Conservation (phyloP, 768 basidiomycete species). For the Tricholomella constricta region DNA sequence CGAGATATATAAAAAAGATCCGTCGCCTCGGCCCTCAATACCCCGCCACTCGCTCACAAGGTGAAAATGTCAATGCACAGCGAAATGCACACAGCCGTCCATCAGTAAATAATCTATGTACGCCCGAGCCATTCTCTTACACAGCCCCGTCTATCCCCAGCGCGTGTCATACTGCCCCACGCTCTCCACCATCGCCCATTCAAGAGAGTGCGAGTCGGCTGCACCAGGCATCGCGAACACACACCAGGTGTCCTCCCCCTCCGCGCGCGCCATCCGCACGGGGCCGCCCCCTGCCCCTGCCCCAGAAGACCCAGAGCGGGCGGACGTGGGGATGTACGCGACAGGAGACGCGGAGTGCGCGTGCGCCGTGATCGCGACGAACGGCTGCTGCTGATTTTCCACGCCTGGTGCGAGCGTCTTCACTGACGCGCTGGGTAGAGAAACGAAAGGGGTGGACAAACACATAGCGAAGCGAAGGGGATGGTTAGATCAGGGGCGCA, state of each 20-base stretch:
- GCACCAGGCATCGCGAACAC: slow-evolving; percentile 36
- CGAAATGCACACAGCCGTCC: no score
- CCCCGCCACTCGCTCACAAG: no score
- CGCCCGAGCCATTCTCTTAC: no score
- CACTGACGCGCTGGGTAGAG: slow-evolving; percentile 9
- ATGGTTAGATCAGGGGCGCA: background rate
- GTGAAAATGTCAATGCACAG: no score
- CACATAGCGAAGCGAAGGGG: background rate
- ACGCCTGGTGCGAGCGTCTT: slow-evolving; percentile 2
- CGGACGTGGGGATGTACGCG: slow-evolving; percentile 43
- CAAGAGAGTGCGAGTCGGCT: slow-evolving; percentile 8
- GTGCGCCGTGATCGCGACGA: slow-evolving; percentile 49
- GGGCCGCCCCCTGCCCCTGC: slow-evolving; percentile 27
- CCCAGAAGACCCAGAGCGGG: slow-evolving; percentile 8
- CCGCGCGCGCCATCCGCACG: slow-evolving; percentile 42
- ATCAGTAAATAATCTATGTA: no score
- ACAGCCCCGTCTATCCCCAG: slow-evolving; percentile 22
- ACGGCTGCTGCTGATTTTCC: slow-evolving; percentile 25
- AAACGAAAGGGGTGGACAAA: background rate
- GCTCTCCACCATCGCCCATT: slow-evolving; percentile 39
- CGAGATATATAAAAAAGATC: no score
- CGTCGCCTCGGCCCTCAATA: no score
- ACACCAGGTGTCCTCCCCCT: slow-evolving; percentile 58
- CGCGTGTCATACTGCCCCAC: slow-evolving; percentile 32
- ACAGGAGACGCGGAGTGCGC: slow-evolving; percentile 49